Evolutionary conservation across 1,284 basidiomycete genomes (phyloP), one percentile per base, ranked within the genome.

Genomic region (Apiotrichum mycotoxinovorans): DNA sequence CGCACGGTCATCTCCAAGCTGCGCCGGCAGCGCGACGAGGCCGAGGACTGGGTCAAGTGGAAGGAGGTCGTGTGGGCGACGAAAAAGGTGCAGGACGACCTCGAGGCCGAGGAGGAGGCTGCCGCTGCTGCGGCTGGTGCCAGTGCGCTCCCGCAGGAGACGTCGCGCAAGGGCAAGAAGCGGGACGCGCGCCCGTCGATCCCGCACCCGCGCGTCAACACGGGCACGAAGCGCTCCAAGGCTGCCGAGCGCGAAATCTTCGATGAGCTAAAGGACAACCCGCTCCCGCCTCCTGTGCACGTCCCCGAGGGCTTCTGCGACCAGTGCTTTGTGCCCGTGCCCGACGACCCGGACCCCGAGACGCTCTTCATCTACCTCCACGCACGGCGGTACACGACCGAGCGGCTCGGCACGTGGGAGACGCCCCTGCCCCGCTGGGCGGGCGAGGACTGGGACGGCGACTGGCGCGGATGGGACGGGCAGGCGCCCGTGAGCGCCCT

Each of bases 361-460:
- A 85, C 85, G 58, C 78, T 96, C 57, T 96, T 91, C 75, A 97
- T 97, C 64, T 97, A 93, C 79, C 79, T 97, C 66, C 93, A 97
- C 71, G 93, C 93, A 14, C 77, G 89, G 66, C 81, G 84, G 66
- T 96, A 92, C 75, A 88, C 86, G 53, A 77, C 76, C n/a, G 67
- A 74, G 44, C 62, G 61, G 30, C 61, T 76, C 17, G 77, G 77
- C 0, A 66, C 66, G 23, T 78, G 73, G 69, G 66, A 72, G 56
- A 78, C 76, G 43, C 76, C 76, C 1, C 52, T 78, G 61, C 78
- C 78, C 1, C 45, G 69, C 18, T 79, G 78, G 78, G 76, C 77
- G 9, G 67, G 66, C 18, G 69, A 64, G 56, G 54, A 72, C 20
- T 79, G 78, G 77, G 70, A 77, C 60, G 77, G 77, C 22, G 73